Percentiles rank a stretch among this genome's conserved stretches.
phyloP scores from a whole-genome alignment of 1,284 basidiomycete species.

The Sutorius eximius region DNA sequence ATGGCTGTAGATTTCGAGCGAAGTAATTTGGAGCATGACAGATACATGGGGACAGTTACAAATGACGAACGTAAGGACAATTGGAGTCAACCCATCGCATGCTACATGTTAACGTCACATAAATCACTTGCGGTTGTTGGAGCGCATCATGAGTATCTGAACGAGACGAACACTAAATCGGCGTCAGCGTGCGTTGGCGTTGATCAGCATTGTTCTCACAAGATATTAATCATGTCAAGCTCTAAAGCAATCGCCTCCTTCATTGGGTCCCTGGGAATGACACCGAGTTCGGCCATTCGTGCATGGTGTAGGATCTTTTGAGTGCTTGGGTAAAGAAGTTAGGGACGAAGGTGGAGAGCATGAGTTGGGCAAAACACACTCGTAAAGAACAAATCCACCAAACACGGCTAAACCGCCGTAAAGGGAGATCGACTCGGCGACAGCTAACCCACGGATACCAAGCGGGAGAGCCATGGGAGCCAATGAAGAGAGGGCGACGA shows the following conservation, averaged over 20 bases:
- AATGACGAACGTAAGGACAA: not conserved
- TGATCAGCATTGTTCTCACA: constrained; percentile 46
- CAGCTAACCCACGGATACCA: constrained; percentile 72
- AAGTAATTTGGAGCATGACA: not conserved
- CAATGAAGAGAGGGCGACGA: constrained; percentile 82
- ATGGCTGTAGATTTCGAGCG: not conserved
- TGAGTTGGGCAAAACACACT: constrained; percentile 48
- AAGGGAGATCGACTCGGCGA: constrained; percentile 78
- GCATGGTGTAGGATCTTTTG: constrained; percentile 83
- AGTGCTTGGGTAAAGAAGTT: constrained; percentile 41
- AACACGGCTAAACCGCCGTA: constrained; percentile 90
- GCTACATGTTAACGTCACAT: not conserved
- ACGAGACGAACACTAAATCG: constrained; percentile 70
- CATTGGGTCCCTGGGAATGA: constrained; percentile 71
- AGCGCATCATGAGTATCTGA: constrained; percentile 74
- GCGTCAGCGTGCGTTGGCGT: constrained; percentile 1
- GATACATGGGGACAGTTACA: constrained; percentile 2
- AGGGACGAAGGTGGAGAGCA: not conserved
- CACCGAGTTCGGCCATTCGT: constrained; percentile 68
- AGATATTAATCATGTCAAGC: constrained; percentile 87
- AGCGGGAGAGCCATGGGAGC: constrained; percentile 87
- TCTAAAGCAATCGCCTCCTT: constrained; percentile 79
- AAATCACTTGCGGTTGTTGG: constrained; percentile 48
- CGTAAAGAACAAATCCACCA: constrained; percentile 83
- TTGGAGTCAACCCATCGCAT: not conserved